phyloP scores from a whole-genome alignment of 192 early-diverging fungal genomes.

The Powellomyces hirtus region DNA sequence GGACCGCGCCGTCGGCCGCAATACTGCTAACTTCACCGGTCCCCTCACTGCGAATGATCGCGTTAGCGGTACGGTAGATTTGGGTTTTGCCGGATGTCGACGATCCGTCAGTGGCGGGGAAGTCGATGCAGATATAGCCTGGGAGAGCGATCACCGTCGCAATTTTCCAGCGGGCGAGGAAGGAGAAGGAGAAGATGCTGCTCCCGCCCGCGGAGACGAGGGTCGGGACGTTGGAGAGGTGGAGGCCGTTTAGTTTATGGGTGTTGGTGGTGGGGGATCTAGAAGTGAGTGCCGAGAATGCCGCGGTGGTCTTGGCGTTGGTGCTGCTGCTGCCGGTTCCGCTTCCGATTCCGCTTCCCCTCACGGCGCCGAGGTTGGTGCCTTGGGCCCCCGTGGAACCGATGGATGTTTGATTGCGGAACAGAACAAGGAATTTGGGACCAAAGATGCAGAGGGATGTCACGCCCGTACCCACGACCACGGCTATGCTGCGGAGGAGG shows the following conservation, averaged over 20 bases:
- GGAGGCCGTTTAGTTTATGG: not conserved
- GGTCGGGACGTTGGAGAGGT: not conserved
- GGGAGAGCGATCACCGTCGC: conserved; percentile 2
- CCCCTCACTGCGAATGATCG: not conserved
- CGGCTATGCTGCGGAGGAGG: not conserved
- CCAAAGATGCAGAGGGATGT: not conserved
- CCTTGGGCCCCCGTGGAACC: not conserved
- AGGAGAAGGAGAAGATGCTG: not conserved
- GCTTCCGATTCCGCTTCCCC: not conserved
- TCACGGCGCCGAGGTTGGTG: not conserved
- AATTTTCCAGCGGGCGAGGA: not conserved
- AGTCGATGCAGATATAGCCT: conserved; percentile 1
- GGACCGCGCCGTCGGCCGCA: not conserved
- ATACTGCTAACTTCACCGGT: not conserved
- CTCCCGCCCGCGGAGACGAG: not conserved
- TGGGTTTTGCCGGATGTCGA: not conserved
- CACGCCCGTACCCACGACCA: not conserved
- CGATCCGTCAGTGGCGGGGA: not conserved
- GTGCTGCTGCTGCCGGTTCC: not conserved
- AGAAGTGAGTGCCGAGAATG: not conserved
- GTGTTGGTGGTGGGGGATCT: not conserved
- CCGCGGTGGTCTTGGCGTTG: no score
- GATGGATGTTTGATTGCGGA: not conserved
- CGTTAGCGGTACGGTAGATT: not conserved
- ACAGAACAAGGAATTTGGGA: conserved; percentile 5